phyloP scores from a whole-genome alignment of 768 basidiomycete genomes.

The Auriscalpium vulgare region DNA sequence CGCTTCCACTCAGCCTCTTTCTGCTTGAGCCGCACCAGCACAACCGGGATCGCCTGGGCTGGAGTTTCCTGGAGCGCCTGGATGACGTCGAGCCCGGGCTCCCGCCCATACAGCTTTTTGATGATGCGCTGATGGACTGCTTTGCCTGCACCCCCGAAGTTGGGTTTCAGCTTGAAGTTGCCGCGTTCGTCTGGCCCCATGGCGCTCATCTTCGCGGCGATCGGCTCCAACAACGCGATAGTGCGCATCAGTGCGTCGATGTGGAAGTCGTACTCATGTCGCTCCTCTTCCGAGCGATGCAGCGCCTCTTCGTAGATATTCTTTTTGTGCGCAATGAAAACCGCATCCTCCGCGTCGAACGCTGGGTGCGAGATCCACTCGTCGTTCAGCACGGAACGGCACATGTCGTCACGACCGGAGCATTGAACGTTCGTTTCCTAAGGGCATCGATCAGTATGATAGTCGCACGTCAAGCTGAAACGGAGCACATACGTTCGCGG shows the following conservation, averaged over 20 bases:
- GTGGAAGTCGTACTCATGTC: constrained; percentile 98
- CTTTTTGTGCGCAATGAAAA: constrained; percentile 86
- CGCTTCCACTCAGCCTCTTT: constrained; percentile 99
- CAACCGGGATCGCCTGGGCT: constrained; percentile 80
- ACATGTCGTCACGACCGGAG: constrained; percentile 95
- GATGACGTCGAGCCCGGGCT: constrained; percentile 73
- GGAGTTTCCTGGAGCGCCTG: constrained; percentile 92
- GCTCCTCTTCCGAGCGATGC: constrained; percentile 93
- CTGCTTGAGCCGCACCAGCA: constrained; percentile 81
- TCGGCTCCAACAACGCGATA: constrained; percentile 84
- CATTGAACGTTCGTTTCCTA: constrained; percentile 86
- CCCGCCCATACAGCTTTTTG: constrained; percentile 95
- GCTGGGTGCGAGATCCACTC: constrained; percentile 98
- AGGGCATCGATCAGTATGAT: not conserved
- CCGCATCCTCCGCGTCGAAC: constrained; percentile 90
- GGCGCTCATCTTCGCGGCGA: constrained; percentile 77
- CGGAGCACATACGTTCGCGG: constrained; percentile 55
- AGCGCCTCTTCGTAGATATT: constrained; percentile 95
- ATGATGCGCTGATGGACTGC: constrained; percentile 88
- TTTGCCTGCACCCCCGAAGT: constrained; percentile 76
- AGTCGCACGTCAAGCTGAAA: not conserved
- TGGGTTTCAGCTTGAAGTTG: constrained; percentile 81
- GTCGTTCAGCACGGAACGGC: constrained; percentile 91
- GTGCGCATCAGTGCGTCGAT: constrained; percentile 93
- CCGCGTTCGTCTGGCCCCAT: constrained; percentile 73